Percentiles rank a stretch among this genome's conserved stretches.
phyloP scores from a whole-genome alignment of 148 eudicot genomes.

The Camellia sinensis region DNA sequence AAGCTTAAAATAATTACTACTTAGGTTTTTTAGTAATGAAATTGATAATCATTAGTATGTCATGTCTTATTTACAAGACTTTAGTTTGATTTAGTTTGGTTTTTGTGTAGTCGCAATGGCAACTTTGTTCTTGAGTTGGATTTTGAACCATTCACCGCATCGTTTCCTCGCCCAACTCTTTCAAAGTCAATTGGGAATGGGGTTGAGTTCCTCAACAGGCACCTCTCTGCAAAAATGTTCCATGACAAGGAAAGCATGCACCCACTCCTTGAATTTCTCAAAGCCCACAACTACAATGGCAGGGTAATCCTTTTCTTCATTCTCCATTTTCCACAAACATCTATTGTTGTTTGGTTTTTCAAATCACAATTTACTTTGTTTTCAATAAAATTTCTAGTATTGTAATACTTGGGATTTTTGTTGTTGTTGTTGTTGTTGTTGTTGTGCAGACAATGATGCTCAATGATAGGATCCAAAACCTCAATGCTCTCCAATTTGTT shows the following conservation, averaged over 20 bases:
- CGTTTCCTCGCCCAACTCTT: conserved; percentile 86
- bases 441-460: conserved; percentile 78
- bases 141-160: conserved; percentile 88
- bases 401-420: background rate
- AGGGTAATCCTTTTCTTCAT: conserved; percentile 39
- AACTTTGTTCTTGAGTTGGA: conserved; percentile 95
- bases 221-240: conserved; percentile 98
- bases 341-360: no score
- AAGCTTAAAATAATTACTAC: background rate
- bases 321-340: background rate
- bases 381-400: no score
- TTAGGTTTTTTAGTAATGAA: background rate
- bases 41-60: background rate
- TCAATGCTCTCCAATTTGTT: conserved; percentile 64
- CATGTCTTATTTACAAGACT: background rate
- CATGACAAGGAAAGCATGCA: conserved; percentile 97
- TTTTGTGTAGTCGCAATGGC: conserved; percentile 52
- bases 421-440: background rate
- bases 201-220: conserved; percentile 94
- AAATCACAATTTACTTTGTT: no score
- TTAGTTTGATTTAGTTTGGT: background rate
- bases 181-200: conserved; percentile 97
- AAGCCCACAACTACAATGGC: conserved; percentile 84
- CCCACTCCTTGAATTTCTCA: conserved; percentile 87
- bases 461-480: conserved; percentile 78